Base-by-base conservation (phyloP, 371 early-diverging fungal species). In the Phascolomyces articulosus region DNA sequence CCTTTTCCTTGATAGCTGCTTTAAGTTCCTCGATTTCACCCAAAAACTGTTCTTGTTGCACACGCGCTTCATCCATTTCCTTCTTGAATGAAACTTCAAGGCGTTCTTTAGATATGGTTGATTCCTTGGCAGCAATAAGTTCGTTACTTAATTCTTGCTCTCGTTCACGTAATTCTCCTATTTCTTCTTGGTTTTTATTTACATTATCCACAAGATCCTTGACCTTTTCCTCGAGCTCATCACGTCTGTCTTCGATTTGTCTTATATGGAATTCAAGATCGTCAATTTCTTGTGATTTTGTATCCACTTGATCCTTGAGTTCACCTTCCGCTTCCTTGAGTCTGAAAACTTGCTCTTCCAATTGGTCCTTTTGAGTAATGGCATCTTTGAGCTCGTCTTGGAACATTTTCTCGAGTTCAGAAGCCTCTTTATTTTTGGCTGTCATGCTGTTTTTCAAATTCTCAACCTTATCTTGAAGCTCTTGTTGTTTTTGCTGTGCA, bases 71-170 rank as follows among this genome's bases (percentile, higher is more conserved):
- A 2, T 34, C 34, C 34, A 34, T 34, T 34, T 34, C 34, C 34
- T 34, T 34, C 34, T 34, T 34, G 34, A 58, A 58, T 58, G 58
- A 28, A 40, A 34, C 40, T n/a, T 59, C 60, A 26, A 24, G 28
- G 28, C n/a, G 60, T 20, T 59, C 60, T 16, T 40, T 38, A 20
- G 60, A 41, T 26, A 59, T 11, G 1, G 8, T 26, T 10, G 40
- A 13, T 58, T 15, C 44, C 2, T 21, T n/a, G 24, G 58, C 58
- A 34, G 58, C 58, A 40, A n/a, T 7, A n/a, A 58, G 29, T 20
- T 34, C 23, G 41, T 38, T 23, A 23, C 16, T 58, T 16, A 58
- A 16, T 1, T 58, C 58, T 4, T 58, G 20, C 58, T 58, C 34
- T 18, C 34, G 24, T 40, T 40, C n/a, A 34, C n/a, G 31, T 23